Evolutionary conservation across 495 filamentous ascomycete species (phyloP).

Genomic region (Lentithecium fluviatile): DNA sequence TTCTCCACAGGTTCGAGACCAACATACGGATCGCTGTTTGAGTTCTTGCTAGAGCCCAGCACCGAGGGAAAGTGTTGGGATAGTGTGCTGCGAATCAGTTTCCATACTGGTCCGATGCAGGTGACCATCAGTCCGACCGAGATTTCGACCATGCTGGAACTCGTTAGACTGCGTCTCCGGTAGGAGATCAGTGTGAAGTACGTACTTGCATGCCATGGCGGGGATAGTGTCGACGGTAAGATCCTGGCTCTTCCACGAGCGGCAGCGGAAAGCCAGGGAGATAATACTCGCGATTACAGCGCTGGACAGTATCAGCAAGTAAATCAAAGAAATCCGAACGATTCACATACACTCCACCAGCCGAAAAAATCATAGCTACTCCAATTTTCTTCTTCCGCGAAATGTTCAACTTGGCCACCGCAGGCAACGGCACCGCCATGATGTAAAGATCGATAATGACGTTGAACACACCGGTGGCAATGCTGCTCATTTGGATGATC

Average conservation of each 20-base stretch:
- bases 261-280: neutral
- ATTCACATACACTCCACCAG: conserved; percentile 8
- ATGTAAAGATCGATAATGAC: conserved; percentile 10
- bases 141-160: neutral
- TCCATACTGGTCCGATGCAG: neutral
- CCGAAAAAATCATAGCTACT: conserved; percentile 3
- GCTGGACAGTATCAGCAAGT: too few species aligned
- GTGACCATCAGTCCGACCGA: neutral
- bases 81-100: neutral
- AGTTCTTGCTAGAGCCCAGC: neutral
- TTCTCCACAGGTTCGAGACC: neutral
- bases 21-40: neutral
- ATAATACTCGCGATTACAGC: conserved; percentile 1
- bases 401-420: neutral
- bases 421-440: conserved; percentile 6
- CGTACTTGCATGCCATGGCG: neutral
- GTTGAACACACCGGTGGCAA: conserved; percentile 12
- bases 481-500: neutral
- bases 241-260: neutral
- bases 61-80: neutral
- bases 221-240: neutral
- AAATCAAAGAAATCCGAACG: too few species aligned
- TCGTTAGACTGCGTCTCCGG: neutral
- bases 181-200: neutral
- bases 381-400: neutral